phyloP scores from a whole-genome alignment of 2,329 filamentous ascomycete genomes.

The Thelonectria blattea region DNA sequence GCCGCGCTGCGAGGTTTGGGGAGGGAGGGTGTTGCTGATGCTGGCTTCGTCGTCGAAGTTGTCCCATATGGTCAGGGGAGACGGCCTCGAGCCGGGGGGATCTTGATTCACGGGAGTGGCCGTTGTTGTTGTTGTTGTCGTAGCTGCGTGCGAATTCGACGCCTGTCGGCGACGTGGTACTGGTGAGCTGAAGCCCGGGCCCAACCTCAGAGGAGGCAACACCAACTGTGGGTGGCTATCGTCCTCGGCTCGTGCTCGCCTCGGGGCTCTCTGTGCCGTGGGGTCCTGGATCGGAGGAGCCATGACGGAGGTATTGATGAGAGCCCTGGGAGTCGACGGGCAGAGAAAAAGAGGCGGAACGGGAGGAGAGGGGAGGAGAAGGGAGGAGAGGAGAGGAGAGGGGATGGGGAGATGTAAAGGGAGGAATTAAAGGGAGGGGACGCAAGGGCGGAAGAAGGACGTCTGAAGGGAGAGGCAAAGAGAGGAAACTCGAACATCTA shows the following conservation, averaged over 20 bases:
- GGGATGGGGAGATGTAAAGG: background rate
- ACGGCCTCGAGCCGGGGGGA: background rate
- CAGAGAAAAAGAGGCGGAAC: background rate
- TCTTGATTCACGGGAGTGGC: background rate
- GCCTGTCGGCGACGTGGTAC: slow-evolving; percentile 12
- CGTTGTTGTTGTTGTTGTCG: background rate
- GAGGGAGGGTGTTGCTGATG: background rate
- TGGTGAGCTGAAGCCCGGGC: background rate
- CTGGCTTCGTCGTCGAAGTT: slow-evolving; percentile 3
- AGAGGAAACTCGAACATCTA: slow-evolving; percentile 32
- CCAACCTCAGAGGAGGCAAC: slow-evolving; percentile 27
- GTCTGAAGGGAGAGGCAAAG: background rate
- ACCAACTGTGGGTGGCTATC: slow-evolving; percentile 26
- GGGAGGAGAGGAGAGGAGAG: background rate
- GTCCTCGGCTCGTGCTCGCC: slow-evolving; percentile 11
- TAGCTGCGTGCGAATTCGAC: background rate
- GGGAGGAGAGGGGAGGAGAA: background rate
- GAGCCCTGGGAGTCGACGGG: slow-evolving; percentile 33
- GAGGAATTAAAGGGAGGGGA: too few relatives aligned
- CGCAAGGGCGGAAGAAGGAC: too few relatives aligned
- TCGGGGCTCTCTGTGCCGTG: background rate
- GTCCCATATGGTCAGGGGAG: background rate
- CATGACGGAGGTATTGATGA: too few relatives aligned
- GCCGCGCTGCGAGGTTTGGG: slow-evolving; percentile 13
- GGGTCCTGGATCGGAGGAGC: background rate